Conservation (phyloP, 495 filamentous ascomycete genomes). For the Neurospora tetrasperma region DNA sequence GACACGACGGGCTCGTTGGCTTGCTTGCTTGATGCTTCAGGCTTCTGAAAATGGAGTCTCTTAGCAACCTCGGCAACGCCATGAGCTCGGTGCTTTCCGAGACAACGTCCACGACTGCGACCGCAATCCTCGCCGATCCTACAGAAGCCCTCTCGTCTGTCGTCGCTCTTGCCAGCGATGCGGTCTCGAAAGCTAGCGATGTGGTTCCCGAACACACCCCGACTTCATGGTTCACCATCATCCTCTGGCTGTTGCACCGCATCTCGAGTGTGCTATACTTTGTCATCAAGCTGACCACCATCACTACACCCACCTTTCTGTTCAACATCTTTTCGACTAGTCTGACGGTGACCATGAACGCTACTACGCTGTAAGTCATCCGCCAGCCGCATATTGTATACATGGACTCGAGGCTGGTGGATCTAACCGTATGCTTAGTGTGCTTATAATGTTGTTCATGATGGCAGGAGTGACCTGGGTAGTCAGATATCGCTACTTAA, state of each 20-base stretch:
- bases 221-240: conserved; percentile 38
- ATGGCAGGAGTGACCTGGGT: conserved; percentile 83
- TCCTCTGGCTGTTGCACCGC: conserved; percentile 47
- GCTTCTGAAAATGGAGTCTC: conserved; percentile 1
- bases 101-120: conserved; percentile 1
- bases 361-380: conserved; percentile 70
- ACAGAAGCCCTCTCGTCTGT: conserved; percentile 22
- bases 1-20: neutral
- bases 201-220: conserved; percentile 27
- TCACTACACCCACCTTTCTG: conserved; percentile 79
- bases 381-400: neutral
- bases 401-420: neutral
- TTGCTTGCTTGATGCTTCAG: neutral
- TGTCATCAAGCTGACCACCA: conserved; percentile 73
- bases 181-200: conserved; percentile 27
- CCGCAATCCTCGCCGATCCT: conserved; percentile 8
- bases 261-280: conserved; percentile 73
- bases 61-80: neutral
- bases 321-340: conserved; percentile 94
- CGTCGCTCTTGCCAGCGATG: conserved; percentile 27
- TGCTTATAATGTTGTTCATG: conserved; percentile 66
- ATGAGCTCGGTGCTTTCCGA: neutral
- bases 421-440: conserved; percentile 30
- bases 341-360: conserved; percentile 95
- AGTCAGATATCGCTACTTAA: conserved; percentile 84